Evolutionary conservation across 805 yeast genomes (phyloP).

Genomic region (Sporopachydermia lactativora): DNA sequence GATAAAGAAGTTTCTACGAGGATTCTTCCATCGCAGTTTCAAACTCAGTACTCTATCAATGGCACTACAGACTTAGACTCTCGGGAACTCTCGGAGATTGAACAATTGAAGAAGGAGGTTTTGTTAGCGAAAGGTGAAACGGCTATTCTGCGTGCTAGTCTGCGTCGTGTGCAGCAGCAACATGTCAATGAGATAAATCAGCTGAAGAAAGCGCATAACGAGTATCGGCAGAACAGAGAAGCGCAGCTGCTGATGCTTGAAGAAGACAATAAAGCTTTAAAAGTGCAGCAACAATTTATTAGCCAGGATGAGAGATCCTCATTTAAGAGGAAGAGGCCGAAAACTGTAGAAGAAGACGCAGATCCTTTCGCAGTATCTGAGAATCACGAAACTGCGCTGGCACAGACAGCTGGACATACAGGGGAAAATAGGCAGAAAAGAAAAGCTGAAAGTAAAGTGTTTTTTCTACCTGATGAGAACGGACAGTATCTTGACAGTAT

Average conservation of each 20-base stretch:
- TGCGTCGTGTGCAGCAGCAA: constrained; percentile 23
- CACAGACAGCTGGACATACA: too few relatives aligned
- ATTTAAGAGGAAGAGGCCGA: constrained; percentile 5
- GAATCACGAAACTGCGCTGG: background rate
- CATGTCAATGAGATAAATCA: constrained; percentile 17
- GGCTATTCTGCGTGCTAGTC: constrained; percentile 57
- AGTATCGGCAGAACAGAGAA: constrained; percentile 15
- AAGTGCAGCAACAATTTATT: constrained; percentile 43
- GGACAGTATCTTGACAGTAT: constrained; percentile 15
- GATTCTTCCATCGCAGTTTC: constrained; percentile 6
- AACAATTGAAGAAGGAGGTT: constrained; percentile 20
- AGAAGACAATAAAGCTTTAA: constrained; percentile 27
- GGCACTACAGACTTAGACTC: background rate
- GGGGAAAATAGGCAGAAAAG: constrained; percentile 11
- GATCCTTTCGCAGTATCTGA: constrained; percentile 1
- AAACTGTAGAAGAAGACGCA: constrained; percentile 1
- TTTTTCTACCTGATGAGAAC: constrained; percentile 13
- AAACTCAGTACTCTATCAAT: background rate
- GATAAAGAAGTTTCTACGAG: constrained; percentile 3
- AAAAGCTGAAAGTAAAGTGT: constrained; percentile 5
- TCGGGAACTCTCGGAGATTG: constrained; percentile 8
- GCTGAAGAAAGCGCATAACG: constrained; percentile 11
- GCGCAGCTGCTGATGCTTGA: constrained; percentile 27
- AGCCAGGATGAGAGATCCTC: constrained; percentile 23
- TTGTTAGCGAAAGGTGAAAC: constrained; percentile 64